phyloP scores from a whole-genome alignment of 441 rosid genomes.

The Populus hybrid region DNA sequence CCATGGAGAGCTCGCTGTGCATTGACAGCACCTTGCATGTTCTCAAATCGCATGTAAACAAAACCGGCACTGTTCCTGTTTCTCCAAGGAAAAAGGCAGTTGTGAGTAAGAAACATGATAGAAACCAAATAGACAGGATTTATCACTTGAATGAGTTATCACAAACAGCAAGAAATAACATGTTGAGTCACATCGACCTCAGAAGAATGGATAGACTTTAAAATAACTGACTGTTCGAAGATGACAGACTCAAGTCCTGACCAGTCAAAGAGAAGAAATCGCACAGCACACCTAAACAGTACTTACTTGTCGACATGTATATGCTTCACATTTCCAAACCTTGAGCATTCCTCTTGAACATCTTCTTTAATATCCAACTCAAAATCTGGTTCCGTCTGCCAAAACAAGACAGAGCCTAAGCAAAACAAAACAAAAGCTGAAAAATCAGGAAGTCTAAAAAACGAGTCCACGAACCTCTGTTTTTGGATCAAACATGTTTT shows the following conservation, averaged over 20 bases:
- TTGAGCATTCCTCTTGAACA: constrained; percentile 76
- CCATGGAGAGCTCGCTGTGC: constrained; percentile 94
- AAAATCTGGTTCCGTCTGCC: constrained; percentile 82
- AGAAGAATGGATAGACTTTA: background rate
- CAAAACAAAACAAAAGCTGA: background rate
- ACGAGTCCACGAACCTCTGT: constrained; percentile 49
- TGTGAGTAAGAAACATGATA: background rate
- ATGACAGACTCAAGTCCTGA: background rate
- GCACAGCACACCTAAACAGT: background rate
- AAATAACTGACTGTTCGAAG: background rate
- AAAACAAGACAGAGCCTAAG: constrained; percentile 9
- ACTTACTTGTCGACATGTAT: constrained; percentile 82
- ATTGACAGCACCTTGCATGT: constrained; percentile 49
- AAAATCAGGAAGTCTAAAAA: background rate
- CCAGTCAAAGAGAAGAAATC: background rate
- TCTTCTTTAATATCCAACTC: constrained; percentile 92
- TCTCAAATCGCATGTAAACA: constrained; percentile 76
- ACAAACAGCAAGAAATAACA: background rate
- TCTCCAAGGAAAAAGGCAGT: background rate
- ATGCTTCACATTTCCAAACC: constrained; percentile 72
- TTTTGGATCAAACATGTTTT: constrained; percentile 96
- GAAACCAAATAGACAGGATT: background rate
- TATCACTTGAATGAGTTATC: background rate
- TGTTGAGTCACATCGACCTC: background rate
- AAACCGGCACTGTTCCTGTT: constrained; percentile 82